phyloP scores from a whole-genome alignment of 108 stramenopile genomes.

The Parietichytrium sp. region DNA sequence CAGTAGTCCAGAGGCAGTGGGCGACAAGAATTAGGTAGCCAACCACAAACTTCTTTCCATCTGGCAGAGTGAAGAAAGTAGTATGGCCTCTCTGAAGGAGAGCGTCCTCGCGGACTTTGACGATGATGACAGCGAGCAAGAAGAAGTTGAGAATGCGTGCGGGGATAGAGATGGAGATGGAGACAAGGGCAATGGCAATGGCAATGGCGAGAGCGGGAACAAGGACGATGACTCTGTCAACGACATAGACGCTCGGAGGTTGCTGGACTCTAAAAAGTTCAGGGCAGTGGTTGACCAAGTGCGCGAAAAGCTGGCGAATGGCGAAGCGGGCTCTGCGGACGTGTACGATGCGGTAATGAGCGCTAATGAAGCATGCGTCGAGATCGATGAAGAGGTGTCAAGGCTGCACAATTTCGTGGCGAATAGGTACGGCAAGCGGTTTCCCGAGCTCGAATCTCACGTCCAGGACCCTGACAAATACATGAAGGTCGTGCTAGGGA shows the following conservation, averaged over 20 bases:
- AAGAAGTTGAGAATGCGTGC: background rate
- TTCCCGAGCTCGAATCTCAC: conserved; percentile 87
- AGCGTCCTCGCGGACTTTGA: conserved; percentile 5
- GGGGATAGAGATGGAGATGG: background rate
- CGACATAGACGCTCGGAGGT: too few species aligned
- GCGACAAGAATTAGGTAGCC: background rate
- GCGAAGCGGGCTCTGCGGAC: too few species aligned
- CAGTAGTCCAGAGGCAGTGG: background rate
- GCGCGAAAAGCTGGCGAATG: too few species aligned
- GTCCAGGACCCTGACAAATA: conserved; percentile 79
- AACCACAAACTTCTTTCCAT: background rate
- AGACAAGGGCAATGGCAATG: background rate
- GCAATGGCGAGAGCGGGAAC: background rate
- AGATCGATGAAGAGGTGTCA: conserved; percentile 60
- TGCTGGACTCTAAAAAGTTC: too few species aligned
- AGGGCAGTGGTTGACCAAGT: too few species aligned
- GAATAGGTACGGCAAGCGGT: conserved; percentile 56
- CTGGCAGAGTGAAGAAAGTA: background rate
- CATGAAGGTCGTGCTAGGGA: conserved; percentile 73
- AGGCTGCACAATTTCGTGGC: conserved; percentile 58
- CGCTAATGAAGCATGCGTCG: too few species aligned
- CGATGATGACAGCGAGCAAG: background rate
- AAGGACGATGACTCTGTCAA: too few species aligned
- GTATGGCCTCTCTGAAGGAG: background rate
- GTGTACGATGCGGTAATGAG: too few species aligned